Percentiles rank a stretch among this genome's conserved stretches.
Evolutionary conservation across 768 basidiomycete species (phyloP).

Genomic region (Kwoniella bestiolae): DNA sequence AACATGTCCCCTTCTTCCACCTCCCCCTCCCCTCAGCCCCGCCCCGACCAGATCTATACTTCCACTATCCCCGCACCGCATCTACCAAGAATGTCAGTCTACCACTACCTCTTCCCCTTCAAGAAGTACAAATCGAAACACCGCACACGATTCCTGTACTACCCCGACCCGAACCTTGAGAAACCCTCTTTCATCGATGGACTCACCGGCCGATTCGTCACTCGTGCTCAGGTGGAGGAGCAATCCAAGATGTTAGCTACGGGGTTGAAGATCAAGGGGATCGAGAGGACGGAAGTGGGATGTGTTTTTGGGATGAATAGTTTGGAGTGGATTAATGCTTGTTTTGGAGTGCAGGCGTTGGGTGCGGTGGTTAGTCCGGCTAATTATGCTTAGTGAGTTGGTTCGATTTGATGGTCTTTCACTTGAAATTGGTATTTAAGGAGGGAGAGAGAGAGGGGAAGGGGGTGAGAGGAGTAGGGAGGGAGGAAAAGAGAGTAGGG

Average conservation of each 20-base stretch:
- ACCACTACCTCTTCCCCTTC: constrained; percentile 46
- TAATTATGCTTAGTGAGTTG: constrained; percentile 59
- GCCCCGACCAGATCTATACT: constrained; percentile 26
- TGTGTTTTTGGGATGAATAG: constrained; percentile 70
- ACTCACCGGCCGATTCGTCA: constrained; percentile 63
- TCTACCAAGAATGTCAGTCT: constrained; percentile 39
- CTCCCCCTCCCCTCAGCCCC: constrained; percentile 18
- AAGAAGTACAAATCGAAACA: constrained; percentile 24
- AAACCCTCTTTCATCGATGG: constrained; percentile 73
- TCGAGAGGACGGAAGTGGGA: constrained; percentile 65
- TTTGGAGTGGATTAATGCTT: constrained; percentile 60
- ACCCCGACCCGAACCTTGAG: constrained; percentile 34
- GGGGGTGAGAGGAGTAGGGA: too few relatives aligned
- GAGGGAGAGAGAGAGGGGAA: too few relatives aligned
- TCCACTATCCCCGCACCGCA: constrained; percentile 23
- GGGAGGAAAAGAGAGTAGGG: too few relatives aligned
- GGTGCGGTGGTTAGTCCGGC: constrained; percentile 73
- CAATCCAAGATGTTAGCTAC: constrained; percentile 66
- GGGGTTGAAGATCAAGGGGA: constrained; percentile 62
- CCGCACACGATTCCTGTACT: constrained; percentile 15
- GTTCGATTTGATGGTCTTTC: not conserved
- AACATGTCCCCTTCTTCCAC: constrained; percentile 3
- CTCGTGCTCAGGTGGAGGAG: constrained; percentile 64
- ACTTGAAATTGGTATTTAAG: not conserved
- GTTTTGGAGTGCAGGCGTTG: constrained; percentile 63